Conservation (phyloP, 2,329 filamentous ascomycete genomes). For the Hawksworthiomyces lignivorus region DNA sequence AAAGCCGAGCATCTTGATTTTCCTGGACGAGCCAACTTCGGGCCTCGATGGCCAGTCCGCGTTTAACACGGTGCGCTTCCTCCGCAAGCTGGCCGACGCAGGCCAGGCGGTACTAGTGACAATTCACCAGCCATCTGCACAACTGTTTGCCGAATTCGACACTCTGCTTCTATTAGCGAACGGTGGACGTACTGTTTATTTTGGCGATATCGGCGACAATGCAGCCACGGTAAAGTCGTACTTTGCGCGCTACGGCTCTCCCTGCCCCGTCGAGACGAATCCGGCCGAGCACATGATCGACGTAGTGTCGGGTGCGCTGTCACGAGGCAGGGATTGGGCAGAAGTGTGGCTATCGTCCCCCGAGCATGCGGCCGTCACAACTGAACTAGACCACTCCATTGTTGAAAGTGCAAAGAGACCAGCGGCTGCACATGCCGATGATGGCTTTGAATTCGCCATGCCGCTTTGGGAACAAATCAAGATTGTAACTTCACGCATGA, state of each 20-base stretch:
- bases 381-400: conserved; percentile 59
- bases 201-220: no score
- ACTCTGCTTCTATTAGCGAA: no score
- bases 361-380: conserved; percentile 39
- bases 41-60: conserved; percentile 63
- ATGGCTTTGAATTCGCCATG: conserved; percentile 59
- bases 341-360: conserved; percentile 29
- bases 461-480: conserved; percentile 56
- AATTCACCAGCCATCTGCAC: conserved; percentile 62
- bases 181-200: no score
- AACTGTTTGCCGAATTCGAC: conserved; percentile 39
- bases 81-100: conserved; percentile 58
- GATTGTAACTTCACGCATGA: conserved; percentile 54
- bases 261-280: conserved; percentile 33
- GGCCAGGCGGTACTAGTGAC: conserved; percentile 63
- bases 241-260: no score
- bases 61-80: conserved; percentile 55
- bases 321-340: conserved; percentile 27
- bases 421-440: background rate
- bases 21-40: conserved; percentile 53
- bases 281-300: conserved; percentile 72
- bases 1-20: conserved; percentile 41
- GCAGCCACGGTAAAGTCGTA: no score
- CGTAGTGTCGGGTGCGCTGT: conserved; percentile 40
- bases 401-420: no score